These are phyloP conservation scores for Nemania abortiva DNA, from an alignment of 2,329 filamentous ascomycete species.

Conservation along the genomic window DNA sequence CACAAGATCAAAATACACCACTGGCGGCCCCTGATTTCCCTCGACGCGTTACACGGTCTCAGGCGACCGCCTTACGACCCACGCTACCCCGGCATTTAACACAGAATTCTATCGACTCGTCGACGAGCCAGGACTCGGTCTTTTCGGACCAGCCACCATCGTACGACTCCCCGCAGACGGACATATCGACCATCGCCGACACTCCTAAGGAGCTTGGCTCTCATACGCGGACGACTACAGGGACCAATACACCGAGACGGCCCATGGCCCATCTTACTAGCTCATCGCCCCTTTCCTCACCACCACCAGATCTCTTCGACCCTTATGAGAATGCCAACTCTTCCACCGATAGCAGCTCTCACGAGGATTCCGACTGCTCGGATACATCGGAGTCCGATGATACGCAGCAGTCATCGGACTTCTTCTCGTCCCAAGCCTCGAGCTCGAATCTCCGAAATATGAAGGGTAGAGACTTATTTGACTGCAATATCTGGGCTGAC, in stretches of 20 bases:
- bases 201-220: slow-evolving; percentile 2
- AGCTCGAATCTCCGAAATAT: slow-evolving; percentile 66
- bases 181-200: slow-evolving; percentile 38
- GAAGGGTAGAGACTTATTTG: slow-evolving; percentile 78
- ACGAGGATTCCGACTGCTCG: slow-evolving; percentile 52
- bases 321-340: slow-evolving; percentile 56
- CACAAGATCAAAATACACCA: slow-evolving; percentile 1
- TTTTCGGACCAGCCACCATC: slow-evolving; percentile 45
- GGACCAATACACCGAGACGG: slow-evolving; percentile 44
- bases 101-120: slow-evolving; percentile 45
- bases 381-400: slow-evolving; percentile 61
- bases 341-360: slow-evolving; percentile 56
- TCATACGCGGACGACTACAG: slow-evolving; percentile 45
- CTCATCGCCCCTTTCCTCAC: slow-evolving; percentile 70
- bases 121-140: slow-evolving; percentile 44
- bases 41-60: slow-evolving; percentile 47
- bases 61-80: slow-evolving; percentile 39
- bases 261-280: slow-evolving; percentile 48
- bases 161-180: slow-evolving; percentile 47
- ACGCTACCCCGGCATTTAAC: slow-evolving; percentile 44
- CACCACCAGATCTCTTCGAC: slow-evolving; percentile 65
- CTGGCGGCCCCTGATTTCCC: slow-evolving; percentile 21
- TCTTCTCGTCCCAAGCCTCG: slow-evolving; percentile 57
- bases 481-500: slow-evolving; percentile 77
- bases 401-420: slow-evolving; percentile 56